Base-by-base conservation (phyloP, 768 basidiomycete species). In the Crucibulum laeve region DNA sequence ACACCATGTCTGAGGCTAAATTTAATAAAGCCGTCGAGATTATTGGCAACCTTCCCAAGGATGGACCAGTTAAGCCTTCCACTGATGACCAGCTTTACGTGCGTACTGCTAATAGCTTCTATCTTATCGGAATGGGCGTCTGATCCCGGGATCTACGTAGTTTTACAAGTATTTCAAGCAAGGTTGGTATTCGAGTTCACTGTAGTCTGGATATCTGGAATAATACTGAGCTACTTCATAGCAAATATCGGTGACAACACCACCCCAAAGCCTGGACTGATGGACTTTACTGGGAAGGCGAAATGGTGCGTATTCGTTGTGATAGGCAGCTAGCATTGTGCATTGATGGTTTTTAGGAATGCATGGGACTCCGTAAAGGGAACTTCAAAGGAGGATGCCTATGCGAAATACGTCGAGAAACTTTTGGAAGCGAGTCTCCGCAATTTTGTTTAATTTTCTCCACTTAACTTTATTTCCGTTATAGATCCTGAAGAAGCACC, bases 101-200 rank as follows among this genome's bases (percentile, higher is more conserved):
- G 63, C 60, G 87, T 25, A n/a, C 33, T 30, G 33, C 32, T 41
- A 48, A 52, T 48, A 42, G 46, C 43, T 19, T 44, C 7, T 30
- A 18, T 21, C 44, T 8, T 30, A 18, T 49, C 32, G 46, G 38
- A 42, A 36, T 38, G 47, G 48, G 18, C 47, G 48, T 40, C 26
- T 10, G n/a, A 36, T 33, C 17, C 36, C 32, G 33, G 36, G 15
- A 35, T 32, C 41, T 19, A 40, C 25, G 18, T 46, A 97, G 94
- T 96, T 96, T 75, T 99, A 98, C 74, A 76, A 74, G 53, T 80
- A 84, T 64, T 97, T 73, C 79, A 99, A 98, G 77, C 93, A 95
- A 75, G 91, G 91, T 86, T 43, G 35, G 62, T 43, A 39, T 17
- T 48, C 34, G 40, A 40, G 17, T 11, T 40, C 10, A 30, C 23